Percentiles rank a stretch among this genome's conserved stretches.
Evolutionary conservation across 2,329 filamentous ascomycete genomes (phyloP).

Genomic region (Xylaria sp.): DNA sequence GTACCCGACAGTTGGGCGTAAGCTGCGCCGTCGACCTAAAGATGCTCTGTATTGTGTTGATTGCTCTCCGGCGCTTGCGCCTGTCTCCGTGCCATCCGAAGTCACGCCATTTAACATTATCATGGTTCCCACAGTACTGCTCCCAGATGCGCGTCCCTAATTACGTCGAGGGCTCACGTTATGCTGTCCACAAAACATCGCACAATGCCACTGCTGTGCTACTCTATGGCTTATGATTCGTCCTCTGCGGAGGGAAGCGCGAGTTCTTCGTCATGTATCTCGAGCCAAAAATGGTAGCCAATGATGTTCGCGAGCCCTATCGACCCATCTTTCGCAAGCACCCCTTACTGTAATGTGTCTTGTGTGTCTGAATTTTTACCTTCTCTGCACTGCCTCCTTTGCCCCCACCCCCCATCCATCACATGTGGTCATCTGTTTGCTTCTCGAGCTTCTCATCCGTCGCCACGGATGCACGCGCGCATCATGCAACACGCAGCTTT

Average conservation of each 20-base stretch:
- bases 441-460: slow-evolving; percentile 30
- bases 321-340: slow-evolving; percentile 20
- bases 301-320: slow-evolving; percentile 22
- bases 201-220: slow-evolving; percentile 11
- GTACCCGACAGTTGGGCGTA: too few species aligned
- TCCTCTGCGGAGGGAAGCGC: neutral
- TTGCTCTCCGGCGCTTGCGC: neutral
- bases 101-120: neutral
- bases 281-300: slow-evolving; percentile 18
- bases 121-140: neutral
- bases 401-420: neutral
- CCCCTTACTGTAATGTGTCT: neutral
- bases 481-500: slow-evolving; percentile 33
- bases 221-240: slow-evolving; percentile 15
- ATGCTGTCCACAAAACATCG: slow-evolving; percentile 6
- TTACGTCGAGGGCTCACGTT: slow-evolving; percentile 7
- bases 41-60: neutral
- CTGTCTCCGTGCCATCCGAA: neutral
- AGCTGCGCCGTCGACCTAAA: too few species aligned
- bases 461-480: slow-evolving; percentile 31
- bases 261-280: slow-evolving; percentile 21
- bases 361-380: neutral
- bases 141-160: neutral
- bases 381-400: slow-evolving; percentile 34
- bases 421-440: slow-evolving; percentile 29